These are phyloP conservation scores for Hirschioporus abietinus DNA, from an alignment of 768 basidiomycete genomes.

Conservation along the genomic window DNA sequence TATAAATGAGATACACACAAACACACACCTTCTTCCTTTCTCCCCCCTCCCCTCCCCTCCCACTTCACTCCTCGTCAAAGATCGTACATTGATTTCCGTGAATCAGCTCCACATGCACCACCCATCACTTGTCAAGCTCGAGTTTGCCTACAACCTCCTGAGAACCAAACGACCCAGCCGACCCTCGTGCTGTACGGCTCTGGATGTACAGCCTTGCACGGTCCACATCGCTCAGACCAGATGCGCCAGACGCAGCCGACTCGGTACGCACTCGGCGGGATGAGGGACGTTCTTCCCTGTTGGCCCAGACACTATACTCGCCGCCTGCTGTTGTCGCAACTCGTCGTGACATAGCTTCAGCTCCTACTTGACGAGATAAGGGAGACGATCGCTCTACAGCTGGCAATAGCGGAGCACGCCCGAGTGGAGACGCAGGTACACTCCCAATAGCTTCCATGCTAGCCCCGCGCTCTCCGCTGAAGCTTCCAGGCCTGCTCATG, in stretches of 20 bases:
- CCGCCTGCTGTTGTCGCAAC: not conserved
- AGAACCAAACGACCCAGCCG: slow-evolving; percentile 36
- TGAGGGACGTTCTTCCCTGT: not conserved
- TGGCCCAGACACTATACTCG: not conserved
- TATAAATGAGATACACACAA: not conserved
- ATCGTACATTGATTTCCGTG: not conserved
- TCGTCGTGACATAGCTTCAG: not conserved
- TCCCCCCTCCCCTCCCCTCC: not conserved
- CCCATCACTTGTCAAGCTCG: slow-evolving; percentile 35
- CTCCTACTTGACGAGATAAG: not conserved
- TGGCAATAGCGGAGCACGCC: not conserved
- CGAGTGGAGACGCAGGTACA: not conserved
- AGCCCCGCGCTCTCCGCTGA: not conserved
- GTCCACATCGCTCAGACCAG: not conserved
- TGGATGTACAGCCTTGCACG: not conserved
- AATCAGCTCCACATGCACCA: not conserved
- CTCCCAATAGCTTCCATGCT: not conserved
- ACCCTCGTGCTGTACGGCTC: slow-evolving; percentile 26
- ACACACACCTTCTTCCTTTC: not conserved
- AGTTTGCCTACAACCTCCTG: slow-evolving; percentile 52
- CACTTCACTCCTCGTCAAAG: too few relatives aligned
- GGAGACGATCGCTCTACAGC: not conserved
- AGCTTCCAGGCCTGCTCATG: not conserved
- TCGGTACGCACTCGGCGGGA: not conserved
- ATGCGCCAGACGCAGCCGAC: not conserved